phyloP scores from a whole-genome alignment of 805 yeast species.

The Kuraishia cidri region DNA sequence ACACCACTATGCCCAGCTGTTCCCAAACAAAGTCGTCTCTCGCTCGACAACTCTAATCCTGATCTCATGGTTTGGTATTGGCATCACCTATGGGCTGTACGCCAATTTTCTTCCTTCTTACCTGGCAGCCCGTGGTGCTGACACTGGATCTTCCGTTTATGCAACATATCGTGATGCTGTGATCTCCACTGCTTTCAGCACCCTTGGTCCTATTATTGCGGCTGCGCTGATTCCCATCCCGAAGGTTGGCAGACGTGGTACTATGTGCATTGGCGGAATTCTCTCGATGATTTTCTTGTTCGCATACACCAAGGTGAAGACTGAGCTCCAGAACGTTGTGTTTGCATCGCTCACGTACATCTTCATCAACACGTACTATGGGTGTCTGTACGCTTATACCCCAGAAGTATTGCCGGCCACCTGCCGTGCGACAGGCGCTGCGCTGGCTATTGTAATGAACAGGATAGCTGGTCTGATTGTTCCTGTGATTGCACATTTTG shows the following conservation, averaged over 20 bases:
- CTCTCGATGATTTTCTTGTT: slow-evolving; percentile 49
- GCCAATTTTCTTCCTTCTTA: slow-evolving; percentile 45
- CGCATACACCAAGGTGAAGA: slow-evolving; percentile 54
- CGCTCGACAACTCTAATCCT: slow-evolving; percentile 32
- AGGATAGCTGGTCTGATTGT: slow-evolving; percentile 48
- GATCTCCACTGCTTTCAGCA: slow-evolving; percentile 35
- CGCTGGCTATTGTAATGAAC: slow-evolving; percentile 43
- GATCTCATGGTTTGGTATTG: slow-evolving; percentile 48
- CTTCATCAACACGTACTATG: slow-evolving; percentile 41
- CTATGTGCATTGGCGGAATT: slow-evolving; percentile 41
- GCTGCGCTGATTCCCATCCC: slow-evolving; percentile 25
- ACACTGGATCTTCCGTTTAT: slow-evolving; percentile 26
- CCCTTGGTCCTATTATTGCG: slow-evolving; percentile 46
- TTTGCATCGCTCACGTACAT: slow-evolving; percentile 39
- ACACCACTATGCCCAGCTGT: slow-evolving; percentile 34
- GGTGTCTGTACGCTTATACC: slow-evolving; percentile 54
- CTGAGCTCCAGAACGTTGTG: slow-evolving; percentile 44
- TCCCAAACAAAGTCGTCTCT: slow-evolving; percentile 33
- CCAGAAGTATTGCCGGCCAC: slow-evolving; percentile 53
- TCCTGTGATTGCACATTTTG: slow-evolving; percentile 47
- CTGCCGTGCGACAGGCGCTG: slow-evolving; percentile 51
- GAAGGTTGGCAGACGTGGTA: slow-evolving; percentile 46
- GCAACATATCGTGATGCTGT: slow-evolving; percentile 39
- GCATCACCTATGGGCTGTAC: slow-evolving; percentile 49
- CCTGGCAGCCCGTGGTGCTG: slow-evolving; percentile 40